Evolutionary conservation across 2,329 filamentous ascomycete genomes (phyloP).

Genomic region (Ceratocystiopsis minuta): DNA sequence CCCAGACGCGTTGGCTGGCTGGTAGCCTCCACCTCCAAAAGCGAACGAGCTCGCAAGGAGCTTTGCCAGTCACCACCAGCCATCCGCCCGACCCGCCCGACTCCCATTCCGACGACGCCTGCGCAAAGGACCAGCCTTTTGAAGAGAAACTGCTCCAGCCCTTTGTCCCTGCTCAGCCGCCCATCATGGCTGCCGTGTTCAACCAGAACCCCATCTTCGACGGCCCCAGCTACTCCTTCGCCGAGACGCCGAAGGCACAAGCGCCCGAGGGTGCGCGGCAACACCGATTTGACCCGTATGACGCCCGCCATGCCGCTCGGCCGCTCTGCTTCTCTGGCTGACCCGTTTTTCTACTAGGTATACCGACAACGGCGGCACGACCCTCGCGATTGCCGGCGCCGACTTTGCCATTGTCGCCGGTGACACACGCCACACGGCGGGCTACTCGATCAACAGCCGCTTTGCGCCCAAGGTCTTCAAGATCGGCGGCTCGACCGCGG

Average conservation of each 20-base stretch:
- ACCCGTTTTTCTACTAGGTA: conserved; percentile 39
- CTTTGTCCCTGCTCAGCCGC: background rate
- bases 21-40: background rate
- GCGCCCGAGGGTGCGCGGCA: conserved; percentile 38
- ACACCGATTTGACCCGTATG: conserved; percentile 88
- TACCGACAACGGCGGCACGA: conserved; percentile 94
- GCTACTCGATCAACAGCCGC: conserved; percentile 98
- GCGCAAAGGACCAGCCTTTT: no score
- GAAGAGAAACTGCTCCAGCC: no score
- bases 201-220: conserved; percentile 53
- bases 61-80: background rate
- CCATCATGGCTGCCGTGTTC: conserved; percentile 46
- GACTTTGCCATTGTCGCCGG: conserved; percentile 95
- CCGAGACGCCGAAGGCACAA: conserved; percentile 36
- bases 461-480: conserved; percentile 93
- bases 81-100: no score
- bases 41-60: background rate
- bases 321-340: no score
- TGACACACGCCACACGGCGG: conserved; percentile 86
- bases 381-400: conserved; percentile 79
- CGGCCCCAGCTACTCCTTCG: conserved; percentile 52
- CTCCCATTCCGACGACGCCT: no score
- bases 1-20: conserved; percentile 15
- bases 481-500: conserved; percentile 78
- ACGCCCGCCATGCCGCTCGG: background rate